phyloP scores from a whole-genome alignment of 768 basidiomycete genomes.

The Boletus bicolor region DNA sequence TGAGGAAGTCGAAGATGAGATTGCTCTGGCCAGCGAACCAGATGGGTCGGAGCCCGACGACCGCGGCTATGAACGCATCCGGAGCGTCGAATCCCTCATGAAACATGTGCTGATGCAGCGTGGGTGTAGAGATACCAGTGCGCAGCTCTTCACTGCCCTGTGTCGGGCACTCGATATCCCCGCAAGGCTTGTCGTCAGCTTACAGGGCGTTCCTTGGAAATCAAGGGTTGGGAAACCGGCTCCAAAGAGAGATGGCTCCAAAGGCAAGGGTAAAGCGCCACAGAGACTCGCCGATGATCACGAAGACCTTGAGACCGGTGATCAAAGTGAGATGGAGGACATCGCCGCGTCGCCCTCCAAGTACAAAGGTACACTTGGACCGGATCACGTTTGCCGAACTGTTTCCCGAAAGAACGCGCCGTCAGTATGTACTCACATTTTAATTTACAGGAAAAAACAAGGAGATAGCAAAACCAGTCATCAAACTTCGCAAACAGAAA shows the following conservation, averaged over 20 bases:
- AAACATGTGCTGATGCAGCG: constrained; percentile 80
- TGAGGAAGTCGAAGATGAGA: constrained; percentile 58
- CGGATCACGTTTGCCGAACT: constrained; percentile 1
- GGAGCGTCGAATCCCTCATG: constrained; percentile 84
- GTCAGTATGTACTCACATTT: constrained; percentile 7
- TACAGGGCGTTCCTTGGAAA: constrained; percentile 94
- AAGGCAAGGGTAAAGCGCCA: constrained; percentile 36
- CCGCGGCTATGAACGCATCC: constrained; percentile 61
- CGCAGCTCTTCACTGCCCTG: constrained; percentile 88
- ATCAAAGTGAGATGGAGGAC: constrained; percentile 40
- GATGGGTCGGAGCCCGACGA: constrained; percentile 41
- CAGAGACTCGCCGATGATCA: constrained; percentile 19
- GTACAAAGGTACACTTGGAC: constrained; percentile 32
- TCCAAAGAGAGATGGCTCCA: constrained; percentile 37
- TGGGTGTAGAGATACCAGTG: constrained; percentile 82
- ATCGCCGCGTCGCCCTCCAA: constrained; percentile 31
- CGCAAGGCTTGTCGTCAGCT: constrained; percentile 79
- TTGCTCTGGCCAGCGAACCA: constrained; percentile 26
- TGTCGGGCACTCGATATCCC: constrained; percentile 86
- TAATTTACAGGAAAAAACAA: constrained; percentile 51
- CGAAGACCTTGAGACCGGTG: constrained; percentile 29
- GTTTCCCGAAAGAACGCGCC: neutral
- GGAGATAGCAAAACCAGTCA: constrained; percentile 50
- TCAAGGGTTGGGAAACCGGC: constrained; percentile 53
- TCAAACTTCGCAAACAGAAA: constrained; percentile 57